Conservation (phyloP, 345 rosid species). For the Brassica cretica region DNA sequence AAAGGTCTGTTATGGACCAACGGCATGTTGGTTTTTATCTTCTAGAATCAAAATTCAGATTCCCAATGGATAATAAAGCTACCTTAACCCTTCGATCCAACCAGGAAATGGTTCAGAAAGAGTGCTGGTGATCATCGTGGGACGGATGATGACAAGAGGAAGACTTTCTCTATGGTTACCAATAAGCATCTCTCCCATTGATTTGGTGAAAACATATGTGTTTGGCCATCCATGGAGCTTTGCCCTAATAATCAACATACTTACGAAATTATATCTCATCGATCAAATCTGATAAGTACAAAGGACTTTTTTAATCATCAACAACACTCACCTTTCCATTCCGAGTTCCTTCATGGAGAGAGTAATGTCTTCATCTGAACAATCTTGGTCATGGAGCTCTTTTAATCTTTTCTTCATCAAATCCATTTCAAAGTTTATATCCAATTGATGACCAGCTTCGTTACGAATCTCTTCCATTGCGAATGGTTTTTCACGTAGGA, state of each 20-base stretch:
- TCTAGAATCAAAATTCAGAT: not conserved
- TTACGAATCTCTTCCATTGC: conserved; percentile 44
- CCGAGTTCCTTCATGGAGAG: conserved; percentile 55
- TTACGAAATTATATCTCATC: not conserved
- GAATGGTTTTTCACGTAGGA: conserved; percentile 44
- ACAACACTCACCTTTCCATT: conserved; percentile 42
- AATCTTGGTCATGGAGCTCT: conserved; percentile 36
- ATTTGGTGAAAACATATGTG: conserved; percentile 78
- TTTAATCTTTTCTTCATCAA: conserved; percentile 38
- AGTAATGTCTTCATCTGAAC: conserved; percentile 35
- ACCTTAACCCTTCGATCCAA: conserved; percentile 86
- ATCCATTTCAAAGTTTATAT: conserved; percentile 46
- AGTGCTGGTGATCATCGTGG: conserved; percentile 69
- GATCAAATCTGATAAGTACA: not conserved
- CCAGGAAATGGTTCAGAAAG: conserved; percentile 71
- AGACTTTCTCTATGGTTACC: conserved; percentile 47
- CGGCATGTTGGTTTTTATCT: not conserved
- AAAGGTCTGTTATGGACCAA: not conserved
- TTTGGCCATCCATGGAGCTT: conserved; percentile 77
- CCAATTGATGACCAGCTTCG: conserved; percentile 26
- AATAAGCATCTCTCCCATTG: conserved; percentile 84
- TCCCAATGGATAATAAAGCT: not conserved
- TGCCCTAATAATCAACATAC: conserved; percentile 46
- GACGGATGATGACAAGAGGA: conserved; percentile 65
- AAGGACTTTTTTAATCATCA: not conserved